Base-by-base conservation (phyloP, 176 grass and related monocot species). In the Puya raimondii region DNA sequence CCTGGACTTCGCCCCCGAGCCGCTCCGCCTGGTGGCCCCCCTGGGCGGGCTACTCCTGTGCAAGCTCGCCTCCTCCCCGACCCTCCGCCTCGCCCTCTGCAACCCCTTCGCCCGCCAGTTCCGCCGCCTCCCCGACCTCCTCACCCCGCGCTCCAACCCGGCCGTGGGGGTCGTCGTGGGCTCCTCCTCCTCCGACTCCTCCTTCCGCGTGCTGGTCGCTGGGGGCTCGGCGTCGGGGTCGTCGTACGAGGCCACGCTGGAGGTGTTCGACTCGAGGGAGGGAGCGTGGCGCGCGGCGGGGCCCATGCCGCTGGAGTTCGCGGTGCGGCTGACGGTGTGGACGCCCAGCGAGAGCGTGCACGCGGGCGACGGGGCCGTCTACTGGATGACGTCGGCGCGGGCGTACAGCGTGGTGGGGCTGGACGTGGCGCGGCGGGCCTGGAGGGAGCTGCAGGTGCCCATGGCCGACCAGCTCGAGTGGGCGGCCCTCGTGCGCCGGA, bases 321-420 rank as follows among this genome's bases (percentile, higher is more conserved):
- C 81, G 9, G 76, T 84, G 65, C 53, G 81, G 26, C 81, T 84
- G 47, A 84, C 81, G 18, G 81, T 84, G 26, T 84, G 81, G 81
- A 79, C 81, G 70, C 81, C 81, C 3, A 74, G 69, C 70, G 76
- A 84, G 13, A 79, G 81, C 47, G 76, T 84, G 16, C 76, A 79
- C 77, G 72, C 81, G 13, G 4, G 7, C 23, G 54, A 70, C 48
- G 70, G 81, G 16, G 66, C 67, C 53, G 58, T 84, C 6, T 84
- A 74, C 27, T 84, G 81, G 81, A 84, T 84, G 26, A 84, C 81
- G 54, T 84, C 81, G 1, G 81, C 81, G 22, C 65, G 81, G 70
- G 81, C 76, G 11, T 84, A 84, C 73, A 84, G 76, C 72, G 56
- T 84, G 70, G 65, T 84, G 65, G 72, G 76, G 8, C 64, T 84